phyloP scores from a whole-genome alignment of 2,329 filamentous ascomycete genomes.

The Talaromyces islandicus region DNA sequence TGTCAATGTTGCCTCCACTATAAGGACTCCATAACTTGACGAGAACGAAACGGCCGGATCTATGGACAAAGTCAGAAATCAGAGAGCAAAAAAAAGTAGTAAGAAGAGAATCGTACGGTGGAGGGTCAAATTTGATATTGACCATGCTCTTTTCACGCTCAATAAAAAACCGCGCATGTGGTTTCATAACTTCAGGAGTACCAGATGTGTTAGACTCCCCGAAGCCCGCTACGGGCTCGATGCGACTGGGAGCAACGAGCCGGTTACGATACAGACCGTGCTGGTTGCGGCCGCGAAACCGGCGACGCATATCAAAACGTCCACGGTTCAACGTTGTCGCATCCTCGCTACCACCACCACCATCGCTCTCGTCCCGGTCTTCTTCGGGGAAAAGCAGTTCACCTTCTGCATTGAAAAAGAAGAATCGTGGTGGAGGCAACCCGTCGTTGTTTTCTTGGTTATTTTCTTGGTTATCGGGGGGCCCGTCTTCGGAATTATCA shows the following conservation, averaged over 20 bases:
- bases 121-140: conserved; percentile 65
- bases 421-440: conserved; percentile 17
- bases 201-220: conserved; percentile 1
- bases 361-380: conserved; percentile 20
- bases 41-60: conserved; percentile 73
- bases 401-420: conserved; percentile 22
- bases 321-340: conserved; percentile 17
- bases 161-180: conserved; percentile 78
- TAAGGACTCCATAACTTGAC: conserved; percentile 85
- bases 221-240: conserved; percentile 16
- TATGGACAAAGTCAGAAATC: conserved; percentile 18
- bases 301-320: conserved; percentile 21
- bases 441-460: conserved; percentile 17
- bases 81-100: not conserved
- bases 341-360: not conserved
- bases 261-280: conserved; percentile 15
- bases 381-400: conserved; percentile 27
- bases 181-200: conserved; percentile 53
- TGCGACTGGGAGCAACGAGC: conserved; percentile 20
- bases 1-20: conserved; percentile 74
- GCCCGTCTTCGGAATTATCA: conserved; percentile 27
- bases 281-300: conserved; percentile 17
- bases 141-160: conserved; percentile 77
- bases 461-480: conserved; percentile 25
- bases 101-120: conserved; percentile 26